Evolutionary conservation across 148 eudicot genomes (phyloP), one percentile per base, ranked within the genome.

Genomic region (Amaranthus palmeri): DNA sequence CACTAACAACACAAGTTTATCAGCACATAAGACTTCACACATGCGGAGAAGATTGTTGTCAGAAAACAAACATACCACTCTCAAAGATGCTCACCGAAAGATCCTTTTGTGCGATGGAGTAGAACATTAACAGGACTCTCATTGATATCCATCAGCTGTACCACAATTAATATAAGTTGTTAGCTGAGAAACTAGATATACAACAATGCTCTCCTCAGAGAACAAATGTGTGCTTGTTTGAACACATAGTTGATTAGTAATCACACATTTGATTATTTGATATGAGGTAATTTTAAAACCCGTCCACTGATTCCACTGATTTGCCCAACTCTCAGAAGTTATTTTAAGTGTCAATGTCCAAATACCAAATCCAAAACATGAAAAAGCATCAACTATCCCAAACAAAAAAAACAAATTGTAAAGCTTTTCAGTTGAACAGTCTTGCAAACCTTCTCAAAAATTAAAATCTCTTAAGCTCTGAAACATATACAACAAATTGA

Each of bases 101-200:
- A 78, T 89, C 97, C 81, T 92, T 92, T 70, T 87, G 97, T 46
- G 92, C 85, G 93, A 65, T 92, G 89, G 82, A 92, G 90, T 65
- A 92, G 85, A 74, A 92, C 88, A 68, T 89, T 87, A 10, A 92
- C 84, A 25, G 97, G 97, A 74, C 88, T 92, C 67, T 92, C 97
- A 67, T 92, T 92, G 67, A 92, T 86, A 79, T 92, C 95, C 97
- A 89, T 92, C 79, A 92, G 77, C 97, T 92, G 90, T 48, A 81
- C 43, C 74, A 52, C 63, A 74, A 40, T 8, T 48, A 44, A 36
- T 62, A 67, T 58, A 25, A 4, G 50, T 68, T 41, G 66, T 10
- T 17, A 56, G 41, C 14, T 46, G 14, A 54, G 64, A 65, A 53
- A 43, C n/a, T 25, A 18, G 17, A 65, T 11, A 15, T n/a, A n/a